Conservation (phyloP, 345 rosid species). For the Zanthoxylum bungeanum region DNA sequence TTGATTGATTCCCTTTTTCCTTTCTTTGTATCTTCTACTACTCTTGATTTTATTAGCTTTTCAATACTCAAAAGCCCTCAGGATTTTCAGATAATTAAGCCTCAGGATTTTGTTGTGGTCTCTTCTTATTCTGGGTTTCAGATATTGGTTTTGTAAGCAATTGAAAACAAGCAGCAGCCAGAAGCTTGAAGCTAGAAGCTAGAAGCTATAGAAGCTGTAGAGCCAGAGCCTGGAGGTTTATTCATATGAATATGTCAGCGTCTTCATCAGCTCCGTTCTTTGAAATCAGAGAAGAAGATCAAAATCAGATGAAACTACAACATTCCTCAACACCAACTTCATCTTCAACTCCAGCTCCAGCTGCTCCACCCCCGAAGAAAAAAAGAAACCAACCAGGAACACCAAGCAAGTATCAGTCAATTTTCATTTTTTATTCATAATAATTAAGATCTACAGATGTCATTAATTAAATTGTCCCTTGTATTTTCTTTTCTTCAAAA, state of each 20-base stretch:
- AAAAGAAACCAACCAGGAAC: constrained; percentile 77
- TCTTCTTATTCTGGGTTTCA: constrained; percentile 19
- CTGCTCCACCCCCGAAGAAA: constrained; percentile 57
- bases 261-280: constrained; percentile 64
- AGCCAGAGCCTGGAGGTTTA: background rate
- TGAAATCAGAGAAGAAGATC: constrained; percentile 61
- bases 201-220: background rate
- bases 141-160: constrained; percentile 11
- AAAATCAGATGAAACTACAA: constrained; percentile 43
- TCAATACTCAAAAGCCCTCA: constrained; percentile 2
- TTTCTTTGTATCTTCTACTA: background rate
- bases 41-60: constrained; percentile 6
- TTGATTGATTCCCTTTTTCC: constrained; percentile 1
- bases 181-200: background rate
- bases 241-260: constrained; percentile 41
- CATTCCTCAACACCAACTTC: constrained; percentile 49
- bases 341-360: constrained; percentile 30
- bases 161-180: background rate
- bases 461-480: background rate
- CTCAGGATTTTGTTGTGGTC: constrained; percentile 31
- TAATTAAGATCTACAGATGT: constrained; percentile 1
- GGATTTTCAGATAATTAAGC: constrained; percentile 10
- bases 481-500: constrained; percentile 11
- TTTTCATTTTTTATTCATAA: constrained; percentile 6
- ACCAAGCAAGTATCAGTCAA: constrained; percentile 59